These are phyloP conservation scores for Malbranchea cinnamomea DNA, from an alignment of 2,329 filamentous ascomycete genomes.

Conservation along the genomic window DNA sequence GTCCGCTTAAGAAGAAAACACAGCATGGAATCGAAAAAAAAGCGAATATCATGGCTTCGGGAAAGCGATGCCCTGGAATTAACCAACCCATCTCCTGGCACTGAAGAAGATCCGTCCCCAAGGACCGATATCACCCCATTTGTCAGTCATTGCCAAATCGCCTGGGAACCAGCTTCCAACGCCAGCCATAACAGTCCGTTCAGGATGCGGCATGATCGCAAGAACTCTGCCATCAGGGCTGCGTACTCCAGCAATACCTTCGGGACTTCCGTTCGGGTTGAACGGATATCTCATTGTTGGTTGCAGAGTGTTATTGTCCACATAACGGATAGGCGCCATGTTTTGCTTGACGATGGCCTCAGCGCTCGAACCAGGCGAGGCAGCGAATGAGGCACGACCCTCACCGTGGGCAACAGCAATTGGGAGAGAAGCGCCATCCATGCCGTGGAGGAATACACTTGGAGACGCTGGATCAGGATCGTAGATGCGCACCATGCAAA, in stretches of 20 bases:
- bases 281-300: conserved; percentile 72
- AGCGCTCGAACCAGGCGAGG: conserved; percentile 31
- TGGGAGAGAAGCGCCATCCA: conserved; percentile 67
- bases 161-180: conserved; percentile 62
- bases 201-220: conserved; percentile 87
- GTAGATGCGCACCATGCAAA: conserved; percentile 68
- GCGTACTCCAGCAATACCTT: conserved; percentile 66
- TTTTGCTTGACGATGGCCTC: conserved; percentile 45
- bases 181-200: conserved; percentile 71
- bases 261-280: conserved; percentile 77
- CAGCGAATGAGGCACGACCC: conserved; percentile 59
- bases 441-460: conserved; percentile 80
- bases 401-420: conserved; percentile 87
- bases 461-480: conserved; percentile 42
- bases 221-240: conserved; percentile 66
- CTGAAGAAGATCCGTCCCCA: conserved; percentile 81
- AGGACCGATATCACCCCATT: conserved; percentile 70
- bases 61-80: conserved; percentile 4
- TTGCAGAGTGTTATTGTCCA: conserved; percentile 59
- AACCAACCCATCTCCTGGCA: conserved; percentile 75
- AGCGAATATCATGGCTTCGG: neutral
- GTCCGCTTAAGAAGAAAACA: neutral
- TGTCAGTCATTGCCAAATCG: conserved; percentile 33
- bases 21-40: neutral
- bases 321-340: conserved; percentile 65